Evolutionary conservation across 1,284 basidiomycete genomes (phyloP), one percentile per base, ranked within the genome.

Genomic region (Rhodotorula sp.): DNA sequence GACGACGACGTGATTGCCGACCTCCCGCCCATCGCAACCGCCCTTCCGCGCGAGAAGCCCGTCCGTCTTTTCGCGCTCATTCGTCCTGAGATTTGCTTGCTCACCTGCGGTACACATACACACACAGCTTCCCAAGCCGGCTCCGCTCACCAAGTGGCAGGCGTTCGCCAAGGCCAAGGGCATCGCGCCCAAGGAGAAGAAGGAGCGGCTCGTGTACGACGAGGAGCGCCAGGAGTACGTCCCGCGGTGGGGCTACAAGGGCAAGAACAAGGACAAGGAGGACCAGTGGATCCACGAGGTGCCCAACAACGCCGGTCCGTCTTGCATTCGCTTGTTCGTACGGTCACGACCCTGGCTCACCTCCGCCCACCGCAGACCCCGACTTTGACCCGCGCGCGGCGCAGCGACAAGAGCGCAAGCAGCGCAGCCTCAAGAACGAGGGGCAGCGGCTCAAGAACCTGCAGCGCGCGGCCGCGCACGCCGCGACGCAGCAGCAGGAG

Each of bases 131-230:
- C 96, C 96, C 0, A 95, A 94, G 80, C 90, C 91, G 7, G 97
- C 96, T 83, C 90, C 91, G 7, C 87, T 87, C 61, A 98, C 96
- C 21, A 99, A 97, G 82, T 99, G 97, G 97, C 92, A 98, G 84
- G 86, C 88, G 73, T 99, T 98, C 79, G 96, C 96, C 21, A 89
- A 89, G 68, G 89, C 91, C 56, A 98, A 97, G 84, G 97, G 97
- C 46, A 99, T 99, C 79, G 87, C 88, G 77, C 88, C 94, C 78
- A 89, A 85, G 80, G 73, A 77, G 13, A 88, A 85, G 75, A 88
- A 87, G 70, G 93, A 97, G 55, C 91, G 87, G 84, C 89, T 90
- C 80, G 87, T 90, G 13, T 99, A 92, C 89, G 95, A 99, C 82
- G 96, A 98, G 78, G 93, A 95, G 81, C 88, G 86, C 78, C 91